Percentiles rank a stretch among this genome's conserved stretches.
Evolutionary conservation across 2,329 filamentous ascomycete species (phyloP).

Genomic region (Taxawa tesnikishii): DNA sequence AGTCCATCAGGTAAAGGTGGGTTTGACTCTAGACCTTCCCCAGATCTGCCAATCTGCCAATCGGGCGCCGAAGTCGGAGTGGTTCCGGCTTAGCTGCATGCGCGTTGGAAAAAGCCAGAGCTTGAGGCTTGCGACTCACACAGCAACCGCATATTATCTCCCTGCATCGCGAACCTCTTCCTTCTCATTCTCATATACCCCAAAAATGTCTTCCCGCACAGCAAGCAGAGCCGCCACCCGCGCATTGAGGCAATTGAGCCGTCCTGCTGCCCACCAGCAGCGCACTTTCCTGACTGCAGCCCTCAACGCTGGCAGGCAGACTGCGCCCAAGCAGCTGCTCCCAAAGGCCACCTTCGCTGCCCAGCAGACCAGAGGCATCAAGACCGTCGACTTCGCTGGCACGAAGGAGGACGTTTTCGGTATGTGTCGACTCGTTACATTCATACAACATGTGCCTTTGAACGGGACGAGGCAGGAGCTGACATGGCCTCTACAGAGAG

Average conservation of each 20-base stretch:
- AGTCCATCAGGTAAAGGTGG: no score
- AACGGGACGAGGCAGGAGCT: neutral
- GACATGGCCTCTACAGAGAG: constrained; percentile 53
- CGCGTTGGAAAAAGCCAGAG: neutral
- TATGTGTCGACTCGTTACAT: constrained; percentile 30
- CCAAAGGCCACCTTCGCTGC: constrained; percentile 32
- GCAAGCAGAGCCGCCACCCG: constrained; percentile 50
- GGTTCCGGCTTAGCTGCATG: neutral
- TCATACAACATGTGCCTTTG: neutral
- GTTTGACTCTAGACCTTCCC: neutral
- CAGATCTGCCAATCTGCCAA: neutral
- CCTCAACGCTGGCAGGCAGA: constrained; percentile 34
- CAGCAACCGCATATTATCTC: neutral
- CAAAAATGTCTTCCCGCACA: constrained; percentile 65
- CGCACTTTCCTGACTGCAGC: constrained; percentile 48
- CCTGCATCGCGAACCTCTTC: no score
- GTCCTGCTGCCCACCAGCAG: constrained; percentile 36
- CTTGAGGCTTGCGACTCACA: neutral
- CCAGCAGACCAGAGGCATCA: constrained; percentile 73
- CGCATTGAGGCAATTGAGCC: constrained; percentile 42
- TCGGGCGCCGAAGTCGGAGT: neutral
- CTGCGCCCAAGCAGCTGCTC: constrained; percentile 26
- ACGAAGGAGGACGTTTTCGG: constrained; percentile 90
- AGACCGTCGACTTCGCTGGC: constrained; percentile 98
- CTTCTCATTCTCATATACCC: constrained; percentile 3